Evolutionary conservation across 2,329 filamentous ascomycete genomes (phyloP), one percentile per base, ranked within the genome.

Genomic region (Colletotrichum phormii): DNA sequence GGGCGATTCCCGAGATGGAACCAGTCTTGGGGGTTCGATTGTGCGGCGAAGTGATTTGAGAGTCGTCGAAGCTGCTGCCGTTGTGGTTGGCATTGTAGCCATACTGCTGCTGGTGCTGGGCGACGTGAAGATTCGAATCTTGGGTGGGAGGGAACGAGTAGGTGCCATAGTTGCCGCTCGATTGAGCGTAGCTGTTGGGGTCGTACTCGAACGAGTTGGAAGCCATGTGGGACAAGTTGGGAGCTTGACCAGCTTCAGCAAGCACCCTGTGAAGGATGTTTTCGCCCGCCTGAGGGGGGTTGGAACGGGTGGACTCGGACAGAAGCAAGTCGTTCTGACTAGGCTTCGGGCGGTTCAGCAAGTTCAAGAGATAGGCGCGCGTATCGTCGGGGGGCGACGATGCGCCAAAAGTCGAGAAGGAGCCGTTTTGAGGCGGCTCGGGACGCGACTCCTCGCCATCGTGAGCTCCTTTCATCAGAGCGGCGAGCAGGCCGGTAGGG

Each of bases 361-460:
- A 87, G 77, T 94, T 93, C 74, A 98, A 90, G 60, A 99, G 87
- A 79, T 97, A 94, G 75, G 96, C 92, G 82, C 97, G 94, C 5
- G 95, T 94, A 81, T 95, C 92, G 59, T 90, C 88, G 26, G 89
- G 84, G 65, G 90, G 89, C 55, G 89, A 85, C 42, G 85, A 84
- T 31, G 85, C 82, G 75, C 82, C 85, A 83, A 88, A 89, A 51
- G 78, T 75, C 46, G 83, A 77, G 67, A 78, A 81, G 57, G 79
- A 71, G 73, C 78, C 78, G 12, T 77, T 74, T 24, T 76, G 76
- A 7, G 77, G 73, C 67, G 24, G 77, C 74, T 35, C 75, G 72
- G 59, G 76, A 73, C 80, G 80, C 8, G 83, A 74, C 69, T 84
- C 82, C 53, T 89, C 88, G 35, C 84, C 80, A 72, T 89, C 87